Conservation (phyloP, 2,329 filamentous ascomycete genomes). For the Colletotrichum orbiculare region DNA sequence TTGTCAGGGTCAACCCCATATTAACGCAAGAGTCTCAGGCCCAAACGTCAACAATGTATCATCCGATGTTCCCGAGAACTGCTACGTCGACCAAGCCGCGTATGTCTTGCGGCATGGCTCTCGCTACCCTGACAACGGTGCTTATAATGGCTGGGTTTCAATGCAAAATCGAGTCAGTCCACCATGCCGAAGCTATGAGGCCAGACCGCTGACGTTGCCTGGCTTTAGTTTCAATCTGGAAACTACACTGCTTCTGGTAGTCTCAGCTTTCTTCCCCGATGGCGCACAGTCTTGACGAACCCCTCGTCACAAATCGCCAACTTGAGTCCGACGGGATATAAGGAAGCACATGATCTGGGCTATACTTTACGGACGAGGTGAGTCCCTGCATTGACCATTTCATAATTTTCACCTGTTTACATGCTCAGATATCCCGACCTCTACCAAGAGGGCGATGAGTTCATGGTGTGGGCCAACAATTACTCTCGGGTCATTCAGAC, state of each 20-base stretch:
- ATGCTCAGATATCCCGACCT: conserved; percentile 57
- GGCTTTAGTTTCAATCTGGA: conserved; percentile 60
- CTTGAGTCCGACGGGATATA: conserved; percentile 70
- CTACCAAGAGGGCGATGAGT: conserved; percentile 59
- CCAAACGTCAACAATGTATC: conserved; percentile 68
- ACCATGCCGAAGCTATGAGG: neutral
- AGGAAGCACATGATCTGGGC: conserved; percentile 68
- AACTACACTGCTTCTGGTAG: conserved; percentile 64
- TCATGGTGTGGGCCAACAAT: conserved; percentile 73
- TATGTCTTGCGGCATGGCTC: conserved; percentile 72
- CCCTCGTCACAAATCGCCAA: conserved; percentile 67
- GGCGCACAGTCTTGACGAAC: conserved; percentile 67
- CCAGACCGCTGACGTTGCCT: neutral
- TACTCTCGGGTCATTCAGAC: conserved; percentile 73
- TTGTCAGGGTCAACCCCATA: too few relatives aligned
- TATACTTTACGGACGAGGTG: conserved; percentile 60
- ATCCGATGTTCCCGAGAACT: conserved; percentile 63
- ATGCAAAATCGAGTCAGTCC: conserved; percentile 54
- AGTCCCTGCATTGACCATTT: neutral
- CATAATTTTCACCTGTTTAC: neutral
- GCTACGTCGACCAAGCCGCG: conserved; percentile 69
- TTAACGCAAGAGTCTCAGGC: conserved; percentile 47
- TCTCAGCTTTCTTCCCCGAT: conserved; percentile 67
- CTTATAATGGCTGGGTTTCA: conserved; percentile 67
- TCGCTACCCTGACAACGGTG: conserved; percentile 70